Conservation (phyloP, 1,284 basidiomycete species). For the Psilocybe mexicana region DNA sequence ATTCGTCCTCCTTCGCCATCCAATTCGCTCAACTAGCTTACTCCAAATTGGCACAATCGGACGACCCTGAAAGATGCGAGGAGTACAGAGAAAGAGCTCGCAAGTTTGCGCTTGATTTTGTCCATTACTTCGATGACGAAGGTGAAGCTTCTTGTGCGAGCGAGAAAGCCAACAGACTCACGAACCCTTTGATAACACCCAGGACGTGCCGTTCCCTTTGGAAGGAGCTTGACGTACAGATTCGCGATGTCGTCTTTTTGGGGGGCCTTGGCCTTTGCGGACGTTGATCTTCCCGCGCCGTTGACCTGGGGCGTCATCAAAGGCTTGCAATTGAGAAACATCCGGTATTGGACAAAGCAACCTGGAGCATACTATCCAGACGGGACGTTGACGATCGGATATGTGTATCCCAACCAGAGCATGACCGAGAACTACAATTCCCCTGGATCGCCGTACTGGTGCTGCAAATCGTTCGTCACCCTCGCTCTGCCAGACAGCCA, state of each 20-base stretch:
- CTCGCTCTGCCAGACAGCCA: constrained; percentile 65
- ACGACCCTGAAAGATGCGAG: constrained; percentile 65
- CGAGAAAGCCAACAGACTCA: not conserved
- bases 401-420: constrained; percentile 71
- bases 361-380: constrained; percentile 61
- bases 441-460: constrained; percentile 82
- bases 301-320: constrained; percentile 76
- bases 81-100: constrained; percentile 65
- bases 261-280: constrained; percentile 72
- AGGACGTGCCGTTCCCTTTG: constrained; percentile 78
- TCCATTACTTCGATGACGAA: constrained; percentile 75
- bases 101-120: constrained; percentile 67
- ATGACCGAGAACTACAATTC: constrained; percentile 83
- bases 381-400: constrained; percentile 76
- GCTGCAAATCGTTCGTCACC: constrained; percentile 74
- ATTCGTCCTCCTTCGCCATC: constrained; percentile 79
- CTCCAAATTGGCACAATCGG: constrained; percentile 62
- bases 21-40: constrained; percentile 76
- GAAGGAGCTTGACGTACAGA: constrained; percentile 74
- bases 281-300: constrained; percentile 66
- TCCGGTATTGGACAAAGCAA: constrained; percentile 70
- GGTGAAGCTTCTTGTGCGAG: constrained; percentile 37
- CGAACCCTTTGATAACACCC: not conserved
- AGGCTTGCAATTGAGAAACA: constrained; percentile 71
- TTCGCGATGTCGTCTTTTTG: constrained; percentile 81